Evolutionary conservation across 2,329 filamentous ascomycete genomes (phyloP), one percentile per base, ranked within the genome.

Genomic region (Talaromyces sp.): DNA sequence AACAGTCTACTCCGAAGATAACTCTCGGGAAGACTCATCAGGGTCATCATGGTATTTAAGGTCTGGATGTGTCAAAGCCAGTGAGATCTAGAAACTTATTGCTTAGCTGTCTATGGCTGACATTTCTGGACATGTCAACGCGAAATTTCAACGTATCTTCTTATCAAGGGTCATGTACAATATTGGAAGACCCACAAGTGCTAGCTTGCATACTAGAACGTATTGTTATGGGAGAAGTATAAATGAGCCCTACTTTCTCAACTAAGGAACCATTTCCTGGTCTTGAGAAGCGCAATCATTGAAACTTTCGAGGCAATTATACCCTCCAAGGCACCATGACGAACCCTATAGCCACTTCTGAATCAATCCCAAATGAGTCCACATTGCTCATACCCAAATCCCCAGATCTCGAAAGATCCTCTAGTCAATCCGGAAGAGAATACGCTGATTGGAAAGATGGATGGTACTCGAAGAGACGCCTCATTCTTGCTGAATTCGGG

Each of bases 401-500:
- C 2, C 53, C 63, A 3, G 59, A 62, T 17, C 17, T 56, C 28
- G 58, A 61, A 28, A 46, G 40, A 31, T 11, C 57, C n/a, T 33
- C 41, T 25, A 46, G 33, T 25, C 17, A 64, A 22, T 64, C 21
- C 19, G 40, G 21, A 43, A 28, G 19, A n/a, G 36, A 35, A 13
- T 7, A 54, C 4, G 11, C 35, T 31, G 15, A 28, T 19, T 13
- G 6, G 15, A 35, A 33, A 9, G n/a, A 21, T 50, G 72, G 67
- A 9, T 61, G 67, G 13, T 61, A 61, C 8, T 69, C 73, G 2
- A 68, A 65, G 19, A 69, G 67, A 17, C 70, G 73, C 53, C 71
- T 77, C 22, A 65, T 82, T 13, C 63, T 79, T 3, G 66, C 73
- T 22, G 89, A 94, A 70, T 85, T 89, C 63, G 82, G 82, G 77